These are phyloP conservation scores for Vaccinium corymbosum DNA, from an alignment of 148 eudicot genomes.

Conservation along the genomic window DNA sequence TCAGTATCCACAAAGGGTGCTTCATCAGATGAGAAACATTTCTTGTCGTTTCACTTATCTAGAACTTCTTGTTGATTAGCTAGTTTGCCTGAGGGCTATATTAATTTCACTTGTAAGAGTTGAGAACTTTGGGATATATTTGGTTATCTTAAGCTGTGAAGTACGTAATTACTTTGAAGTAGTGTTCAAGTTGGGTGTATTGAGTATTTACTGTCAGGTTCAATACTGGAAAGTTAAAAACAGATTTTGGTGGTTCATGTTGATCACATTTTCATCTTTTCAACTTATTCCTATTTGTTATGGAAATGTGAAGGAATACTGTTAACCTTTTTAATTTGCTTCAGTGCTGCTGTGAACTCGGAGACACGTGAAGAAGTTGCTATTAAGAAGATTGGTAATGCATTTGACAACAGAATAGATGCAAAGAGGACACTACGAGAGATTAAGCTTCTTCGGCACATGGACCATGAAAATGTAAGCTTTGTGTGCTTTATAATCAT, in stretches of 20 bases:
- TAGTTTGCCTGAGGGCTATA: neutral
- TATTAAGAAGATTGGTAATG: conserved; percentile 78
- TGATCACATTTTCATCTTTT: neutral
- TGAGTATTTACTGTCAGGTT: neutral
- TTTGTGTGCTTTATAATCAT: neutral
- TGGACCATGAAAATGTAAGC: conserved; percentile 80
- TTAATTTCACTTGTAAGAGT: neutral
- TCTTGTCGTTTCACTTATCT: neutral
- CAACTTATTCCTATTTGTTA: neutral
- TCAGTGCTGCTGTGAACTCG: conserved; percentile 73
- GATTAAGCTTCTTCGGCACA: conserved; percentile 76
- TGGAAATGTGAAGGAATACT: conserved; percentile 7
- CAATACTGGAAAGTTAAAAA: neutral
- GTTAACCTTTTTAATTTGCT: conserved; percentile 19
- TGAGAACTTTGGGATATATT: neutral
- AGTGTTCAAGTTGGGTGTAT: neutral
- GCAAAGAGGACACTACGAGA: conserved; percentile 85
- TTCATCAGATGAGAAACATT: neutral
- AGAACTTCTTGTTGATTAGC: no score
- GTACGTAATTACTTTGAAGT: neutral
- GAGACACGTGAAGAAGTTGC: conserved; percentile 83
- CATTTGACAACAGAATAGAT: conserved; percentile 75
- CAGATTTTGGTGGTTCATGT: neutral
- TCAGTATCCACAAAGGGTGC: neutral
- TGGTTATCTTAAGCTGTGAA: conserved; percentile 1